These are phyloP conservation scores for Leishmania guyanensis DNA, from an alignment of 208 protist species.

Conservation along the genomic window DNA sequence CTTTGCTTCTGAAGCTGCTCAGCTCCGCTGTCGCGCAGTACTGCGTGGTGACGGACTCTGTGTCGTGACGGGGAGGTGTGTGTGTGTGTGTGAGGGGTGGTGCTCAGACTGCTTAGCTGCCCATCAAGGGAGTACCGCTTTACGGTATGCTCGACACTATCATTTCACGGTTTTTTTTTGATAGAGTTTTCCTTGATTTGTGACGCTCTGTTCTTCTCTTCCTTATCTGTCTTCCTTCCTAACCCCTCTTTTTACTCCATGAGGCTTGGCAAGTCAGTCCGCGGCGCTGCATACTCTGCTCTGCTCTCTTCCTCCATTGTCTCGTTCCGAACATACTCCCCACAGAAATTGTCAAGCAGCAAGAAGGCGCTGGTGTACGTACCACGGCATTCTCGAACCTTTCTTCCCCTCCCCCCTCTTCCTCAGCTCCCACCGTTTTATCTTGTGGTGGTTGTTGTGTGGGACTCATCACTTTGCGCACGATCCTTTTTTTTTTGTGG, in stretches of 20 bases:
- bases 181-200: neutral
- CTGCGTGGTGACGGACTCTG: neutral
- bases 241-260: neutral
- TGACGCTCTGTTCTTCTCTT: neutral
- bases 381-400: neutral
- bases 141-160: neutral
- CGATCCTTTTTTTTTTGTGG: constrained; percentile 9
- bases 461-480: neutral
- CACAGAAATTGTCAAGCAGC: neutral
- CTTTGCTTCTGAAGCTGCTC: neutral
- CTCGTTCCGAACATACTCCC: neutral
- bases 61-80: neutral
- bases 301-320: neutral
- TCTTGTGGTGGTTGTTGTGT: neutral
- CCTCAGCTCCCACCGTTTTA: neutral
- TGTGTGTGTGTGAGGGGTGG: neutral
- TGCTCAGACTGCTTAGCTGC: neutral
- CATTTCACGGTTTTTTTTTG: constrained; percentile 10
- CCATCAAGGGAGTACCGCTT: neutral
- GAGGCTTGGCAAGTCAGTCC: neutral
- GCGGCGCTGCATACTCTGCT: neutral
- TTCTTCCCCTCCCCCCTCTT: neutral
- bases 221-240: neutral
- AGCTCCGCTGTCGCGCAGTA: neutral
- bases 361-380: neutral